Conservation (phyloP, 2,329 filamentous ascomycete species). For the Trichoderma semiorbis region DNA sequence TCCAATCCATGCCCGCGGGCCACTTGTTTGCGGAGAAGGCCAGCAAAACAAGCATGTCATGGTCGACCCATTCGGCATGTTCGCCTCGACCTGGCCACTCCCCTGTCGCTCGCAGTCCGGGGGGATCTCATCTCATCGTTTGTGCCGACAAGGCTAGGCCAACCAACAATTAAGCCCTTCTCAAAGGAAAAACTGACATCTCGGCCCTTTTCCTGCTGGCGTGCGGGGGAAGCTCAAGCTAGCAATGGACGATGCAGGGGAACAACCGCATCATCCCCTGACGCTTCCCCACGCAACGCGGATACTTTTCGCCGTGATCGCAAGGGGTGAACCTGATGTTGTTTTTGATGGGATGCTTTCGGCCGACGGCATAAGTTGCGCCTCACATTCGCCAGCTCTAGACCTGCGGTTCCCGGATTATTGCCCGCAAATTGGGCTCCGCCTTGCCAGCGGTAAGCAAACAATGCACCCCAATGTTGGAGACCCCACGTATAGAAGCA, state of each 20-base stretch:
- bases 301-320: slow-evolving; percentile 6
- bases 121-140: slow-evolving; percentile 8
- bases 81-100: not conserved
- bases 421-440: not conserved
- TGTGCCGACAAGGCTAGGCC: not conserved
- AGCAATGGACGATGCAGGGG: slow-evolving; percentile 6
- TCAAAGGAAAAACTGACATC: not conserved
- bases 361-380: not conserved
- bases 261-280: not conserved
- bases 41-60: not conserved
- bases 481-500: slow-evolving; percentile 5
- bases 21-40: slow-evolving; percentile 6
- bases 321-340: not conserved
- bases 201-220: slow-evolving; percentile 17
- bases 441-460: not conserved
- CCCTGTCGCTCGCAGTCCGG: not conserved
- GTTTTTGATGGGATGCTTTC: not conserved
- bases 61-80: not conserved
- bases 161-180: not conserved
- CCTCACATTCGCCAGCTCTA: not conserved
- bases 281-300: slow-evolving; percentile 12
- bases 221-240: slow-evolving; percentile 8
- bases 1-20: slow-evolving; percentile 13
- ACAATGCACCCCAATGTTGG: not conserved
- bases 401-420: not conserved